phyloP scores from a whole-genome alignment of 345 rosid species.

The Draba incana region DNA sequence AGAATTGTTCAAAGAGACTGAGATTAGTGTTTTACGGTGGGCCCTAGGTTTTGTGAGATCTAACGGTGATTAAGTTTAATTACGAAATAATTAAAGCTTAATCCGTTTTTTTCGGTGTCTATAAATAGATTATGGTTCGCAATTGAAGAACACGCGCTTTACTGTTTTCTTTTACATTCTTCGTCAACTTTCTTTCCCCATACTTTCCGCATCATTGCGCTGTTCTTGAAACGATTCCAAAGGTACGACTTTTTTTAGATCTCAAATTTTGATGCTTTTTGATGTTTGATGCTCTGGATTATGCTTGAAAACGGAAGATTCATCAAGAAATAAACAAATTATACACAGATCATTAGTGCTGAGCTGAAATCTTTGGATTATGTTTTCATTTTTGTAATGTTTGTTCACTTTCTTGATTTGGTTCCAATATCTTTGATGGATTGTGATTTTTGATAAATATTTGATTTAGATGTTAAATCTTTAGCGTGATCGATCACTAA shows the following conservation, averaged over 20 bases:
- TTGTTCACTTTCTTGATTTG: too few relatives aligned
- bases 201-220: conserved; percentile 27
- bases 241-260: conserved; percentile 41
- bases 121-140: conserved; percentile 39
- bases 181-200: conserved; percentile 26
- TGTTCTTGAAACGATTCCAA: conserved; percentile 32
- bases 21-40: conserved; percentile 38
- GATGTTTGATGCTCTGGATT: neutral
- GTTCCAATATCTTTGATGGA: neutral
- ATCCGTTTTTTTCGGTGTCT: conserved; percentile 34
- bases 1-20: conserved; percentile 40
- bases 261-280: conserved; percentile 6
- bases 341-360: neutral
- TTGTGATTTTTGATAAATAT: neutral
- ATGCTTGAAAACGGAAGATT: neutral
- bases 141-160: conserved; percentile 39
- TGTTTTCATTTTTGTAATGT: neutral
- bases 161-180: conserved; percentile 11
- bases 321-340: neutral
- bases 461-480: neutral
- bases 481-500: neutral
- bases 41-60: conserved; percentile 3
- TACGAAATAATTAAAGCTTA: conserved; percentile 3
- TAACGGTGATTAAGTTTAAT: conserved; percentile 19
- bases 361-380: neutral